A percentile compares a stretch with the other conserved stretches of the same genome.
Conservation (phyloP, 2,329 filamentous ascomycete genomes). For the Aureobasidium namibiae region DNA sequence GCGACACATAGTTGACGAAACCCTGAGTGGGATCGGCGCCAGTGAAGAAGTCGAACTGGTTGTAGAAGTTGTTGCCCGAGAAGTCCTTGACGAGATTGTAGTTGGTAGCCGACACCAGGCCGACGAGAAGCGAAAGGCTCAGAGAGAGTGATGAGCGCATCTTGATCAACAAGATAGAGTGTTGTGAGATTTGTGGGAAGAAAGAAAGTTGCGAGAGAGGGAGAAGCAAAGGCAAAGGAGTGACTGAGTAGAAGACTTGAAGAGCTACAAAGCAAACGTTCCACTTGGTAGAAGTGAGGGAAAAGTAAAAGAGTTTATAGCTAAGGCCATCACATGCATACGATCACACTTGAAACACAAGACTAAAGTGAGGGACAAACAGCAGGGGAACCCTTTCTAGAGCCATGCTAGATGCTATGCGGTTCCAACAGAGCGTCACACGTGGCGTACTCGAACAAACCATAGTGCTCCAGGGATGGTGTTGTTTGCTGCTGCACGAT, state of each 20-base stretch:
- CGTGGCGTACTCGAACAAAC: slow-evolving; percentile 12
- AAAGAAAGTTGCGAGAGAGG: not conserved
- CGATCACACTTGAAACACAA: slow-evolving; percentile 8
- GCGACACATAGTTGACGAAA: slow-evolving; percentile 61
- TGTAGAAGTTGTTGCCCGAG: slow-evolving; percentile 39
- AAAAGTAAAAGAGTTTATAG: slow-evolving; percentile 1
- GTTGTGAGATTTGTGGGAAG: not conserved
- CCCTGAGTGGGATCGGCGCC: slow-evolving; percentile 62
- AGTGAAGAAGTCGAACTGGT: slow-evolving; percentile 45
- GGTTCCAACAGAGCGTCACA: slow-evolving; percentile 11
- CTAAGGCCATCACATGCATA: slow-evolving; percentile 9
- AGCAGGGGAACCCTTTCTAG: not conserved
- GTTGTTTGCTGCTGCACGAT: slow-evolving; percentile 9
- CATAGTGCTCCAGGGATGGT: not conserved
- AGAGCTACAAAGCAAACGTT: slow-evolving; percentile 1
- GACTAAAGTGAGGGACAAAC: slow-evolving; percentile 10
- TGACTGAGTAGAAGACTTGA: not conserved
- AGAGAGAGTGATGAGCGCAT: slow-evolving; percentile 13
- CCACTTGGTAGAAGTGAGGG: slow-evolving; percentile 5
- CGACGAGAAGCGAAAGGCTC: slow-evolving; percentile 3
- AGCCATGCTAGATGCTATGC: slow-evolving; percentile 9
- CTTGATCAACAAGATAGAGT: slow-evolving; percentile 11
- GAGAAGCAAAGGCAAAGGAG: not conserved
- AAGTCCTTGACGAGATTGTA: slow-evolving; percentile 41
- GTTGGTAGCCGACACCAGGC: slow-evolving; percentile 9